Percentiles rank a stretch among this genome's conserved stretches.
Evolutionary conservation across 257 asterid species (phyloP).

Genomic region (Solanum corneliomulleri): DNA sequence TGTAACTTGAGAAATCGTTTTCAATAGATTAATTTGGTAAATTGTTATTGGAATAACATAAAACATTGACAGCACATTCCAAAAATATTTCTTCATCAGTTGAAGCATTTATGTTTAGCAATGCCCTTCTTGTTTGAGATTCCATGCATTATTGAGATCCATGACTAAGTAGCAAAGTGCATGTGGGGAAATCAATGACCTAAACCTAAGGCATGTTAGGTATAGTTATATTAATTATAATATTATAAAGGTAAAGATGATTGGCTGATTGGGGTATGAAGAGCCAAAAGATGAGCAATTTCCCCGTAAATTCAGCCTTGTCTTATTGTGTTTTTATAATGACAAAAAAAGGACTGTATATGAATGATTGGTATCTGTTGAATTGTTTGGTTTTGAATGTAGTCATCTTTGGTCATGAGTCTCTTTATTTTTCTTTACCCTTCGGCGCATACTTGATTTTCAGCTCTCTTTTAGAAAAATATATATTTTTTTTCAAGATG

Average conservation of each 20-base stretch:
- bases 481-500: background rate
- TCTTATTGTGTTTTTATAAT: background rate
- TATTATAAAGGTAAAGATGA: constrained; percentile 24
- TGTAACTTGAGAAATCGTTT: background rate
- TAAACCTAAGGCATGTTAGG: background rate
- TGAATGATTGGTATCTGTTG: constrained; percentile 8
- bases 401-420: background rate
- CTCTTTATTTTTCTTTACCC: background rate
- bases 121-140: background rate
- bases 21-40: background rate
- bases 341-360: background rate
- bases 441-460: background rate
- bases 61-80: background rate
- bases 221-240: constrained; percentile 9
- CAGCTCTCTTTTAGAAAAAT: background rate
- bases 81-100: background rate
- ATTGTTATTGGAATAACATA: background rate
- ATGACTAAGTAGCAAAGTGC: background rate
- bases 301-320: constrained; percentile 45
- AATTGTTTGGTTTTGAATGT: background rate
- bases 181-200: background rate
- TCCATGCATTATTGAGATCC: background rate
- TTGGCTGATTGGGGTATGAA: constrained; percentile 22
- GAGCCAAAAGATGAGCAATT: constrained; percentile 18
- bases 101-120: background rate